Conservation (phyloP, 2,329 filamentous ascomycete genomes). For the Penicillium capsulatum region DNA sequence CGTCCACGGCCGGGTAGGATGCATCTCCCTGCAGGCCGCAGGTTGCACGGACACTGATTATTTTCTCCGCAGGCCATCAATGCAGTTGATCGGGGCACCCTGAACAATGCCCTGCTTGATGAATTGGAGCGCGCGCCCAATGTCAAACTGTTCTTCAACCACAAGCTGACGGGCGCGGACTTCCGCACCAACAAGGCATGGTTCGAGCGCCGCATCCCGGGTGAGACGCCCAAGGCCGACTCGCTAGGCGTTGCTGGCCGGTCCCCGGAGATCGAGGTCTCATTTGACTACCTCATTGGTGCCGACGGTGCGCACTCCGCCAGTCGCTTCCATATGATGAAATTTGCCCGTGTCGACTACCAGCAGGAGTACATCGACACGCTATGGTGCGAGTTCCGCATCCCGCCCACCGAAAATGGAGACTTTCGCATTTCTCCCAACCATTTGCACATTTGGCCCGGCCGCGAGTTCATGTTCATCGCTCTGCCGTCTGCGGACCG, state of each 20-base stretch:
- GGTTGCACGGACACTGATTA: conserved; percentile 4
- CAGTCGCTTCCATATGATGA: conserved; percentile 91
- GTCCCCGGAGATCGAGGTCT: conserved; percentile 70
- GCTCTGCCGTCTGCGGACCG: conserved; percentile 86
- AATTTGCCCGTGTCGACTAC: conserved; percentile 85
- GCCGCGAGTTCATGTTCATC: conserved; percentile 95
- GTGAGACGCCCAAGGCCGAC: conserved; percentile 28
- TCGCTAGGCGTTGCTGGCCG: conserved; percentile 40
- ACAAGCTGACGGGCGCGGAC: conserved; percentile 88
- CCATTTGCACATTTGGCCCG: conserved; percentile 96
- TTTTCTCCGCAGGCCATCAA: conserved; percentile 63
- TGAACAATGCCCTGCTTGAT: conserved; percentile 82
- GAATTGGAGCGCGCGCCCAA: conserved; percentile 79
- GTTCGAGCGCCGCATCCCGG: conserved; percentile 62
- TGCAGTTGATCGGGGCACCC: conserved; percentile 75
- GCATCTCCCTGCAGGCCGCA: conserved; percentile 23
- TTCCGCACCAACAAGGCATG: conserved; percentile 75
- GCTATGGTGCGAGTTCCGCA: conserved; percentile 93
- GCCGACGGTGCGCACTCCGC: conserved; percentile 94
- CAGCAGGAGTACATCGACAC: conserved; percentile 94
- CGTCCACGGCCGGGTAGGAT: conserved; percentile 71
- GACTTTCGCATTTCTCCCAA: conserved; percentile 81
- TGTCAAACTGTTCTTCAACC: conserved; percentile 86
- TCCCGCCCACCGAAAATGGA: conserved; percentile 53
- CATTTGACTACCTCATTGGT: conserved; percentile 90